Conservation (phyloP, 1,284 basidiomycete species). For the Psilocybe mexicana region DNA sequence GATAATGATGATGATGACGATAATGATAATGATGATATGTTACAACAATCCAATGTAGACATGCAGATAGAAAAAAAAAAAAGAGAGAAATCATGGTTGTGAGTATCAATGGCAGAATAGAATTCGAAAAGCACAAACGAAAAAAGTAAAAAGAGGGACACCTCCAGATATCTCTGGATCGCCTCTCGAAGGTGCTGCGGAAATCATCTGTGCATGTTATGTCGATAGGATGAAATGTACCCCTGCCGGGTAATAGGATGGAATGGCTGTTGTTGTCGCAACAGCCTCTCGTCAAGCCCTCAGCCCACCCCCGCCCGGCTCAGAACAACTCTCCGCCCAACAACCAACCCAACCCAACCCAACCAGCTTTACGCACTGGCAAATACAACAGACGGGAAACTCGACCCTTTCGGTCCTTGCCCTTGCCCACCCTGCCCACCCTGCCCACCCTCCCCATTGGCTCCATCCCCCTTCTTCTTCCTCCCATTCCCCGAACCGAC, state of each 20-base stretch:
- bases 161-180: no score
- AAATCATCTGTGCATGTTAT: no score
- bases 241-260: no score
- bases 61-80: neutral
- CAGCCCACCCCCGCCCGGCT: no score
- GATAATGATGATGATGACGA: slow-evolving; percentile 1
- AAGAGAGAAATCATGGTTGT: neutral
- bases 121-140: neutral
- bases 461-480: slow-evolving; percentile 45
- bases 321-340: neutral
- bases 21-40: slow-evolving; percentile 5
- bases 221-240: no score
- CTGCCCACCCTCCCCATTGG: slow-evolving; percentile 10
- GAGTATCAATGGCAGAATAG: no score
- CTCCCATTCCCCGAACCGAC: slow-evolving; percentile 42
- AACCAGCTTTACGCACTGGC: slow-evolving; percentile 45
- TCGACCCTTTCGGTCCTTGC: slow-evolving; percentile 25
- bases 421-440: slow-evolving; percentile 23
- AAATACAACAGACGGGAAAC: slow-evolving; percentile 51
- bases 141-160: no score
- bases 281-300: no score
- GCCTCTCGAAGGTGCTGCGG: no score
- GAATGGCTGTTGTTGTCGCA: no score
- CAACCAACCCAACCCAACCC: neutral
- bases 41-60: slow-evolving; percentile 7